These are phyloP conservation scores for Trichopus zeylanicus DNA, from an alignment of 116 monocot genomes.

Conservation along the genomic window DNA sequence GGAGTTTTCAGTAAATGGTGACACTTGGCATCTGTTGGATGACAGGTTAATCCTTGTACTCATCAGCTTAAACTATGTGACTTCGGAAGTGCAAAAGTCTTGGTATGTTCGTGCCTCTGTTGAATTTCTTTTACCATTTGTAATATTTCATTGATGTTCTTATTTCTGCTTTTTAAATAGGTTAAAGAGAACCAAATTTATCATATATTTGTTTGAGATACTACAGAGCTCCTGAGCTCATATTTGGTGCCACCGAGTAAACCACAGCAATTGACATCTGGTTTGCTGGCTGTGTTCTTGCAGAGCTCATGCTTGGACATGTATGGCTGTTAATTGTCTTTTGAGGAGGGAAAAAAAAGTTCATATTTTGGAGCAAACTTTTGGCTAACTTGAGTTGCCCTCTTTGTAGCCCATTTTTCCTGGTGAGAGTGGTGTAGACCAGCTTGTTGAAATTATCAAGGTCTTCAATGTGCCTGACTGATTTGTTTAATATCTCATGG, in stretches of 20 bases:
- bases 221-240: constrained; percentile 88
- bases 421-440: constrained; percentile 91
- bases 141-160: background rate
- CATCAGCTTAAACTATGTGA: constrained; percentile 90
- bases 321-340: constrained; percentile 5
- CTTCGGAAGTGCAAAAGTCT: constrained; percentile 92
- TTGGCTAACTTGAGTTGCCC: background rate
- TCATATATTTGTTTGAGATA: constrained; percentile 88
- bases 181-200: constrained; percentile 92
- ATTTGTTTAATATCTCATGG: background rate
- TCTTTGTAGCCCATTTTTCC: constrained; percentile 79
- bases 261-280: constrained; percentile 88
- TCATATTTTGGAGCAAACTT: background rate
- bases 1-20: background rate
- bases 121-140: background rate
- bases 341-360: background rate
- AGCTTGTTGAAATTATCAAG: constrained; percentile 95
- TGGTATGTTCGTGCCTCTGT: constrained; percentile 33
- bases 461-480: constrained; percentile 10
- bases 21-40: background rate
- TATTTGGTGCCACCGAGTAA: constrained; percentile 92
- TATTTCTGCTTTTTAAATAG: constrained; percentile 16
- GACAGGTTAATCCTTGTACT: constrained; percentile 83
- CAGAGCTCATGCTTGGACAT: constrained; percentile 85
- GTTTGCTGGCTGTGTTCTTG: constrained; percentile 92